A percentile compares a stretch with the other conserved stretches of the same genome.
phyloP scores from a whole-genome alignment of 192 early-diverging fungal genomes.

The Coemansia sp. region DNA sequence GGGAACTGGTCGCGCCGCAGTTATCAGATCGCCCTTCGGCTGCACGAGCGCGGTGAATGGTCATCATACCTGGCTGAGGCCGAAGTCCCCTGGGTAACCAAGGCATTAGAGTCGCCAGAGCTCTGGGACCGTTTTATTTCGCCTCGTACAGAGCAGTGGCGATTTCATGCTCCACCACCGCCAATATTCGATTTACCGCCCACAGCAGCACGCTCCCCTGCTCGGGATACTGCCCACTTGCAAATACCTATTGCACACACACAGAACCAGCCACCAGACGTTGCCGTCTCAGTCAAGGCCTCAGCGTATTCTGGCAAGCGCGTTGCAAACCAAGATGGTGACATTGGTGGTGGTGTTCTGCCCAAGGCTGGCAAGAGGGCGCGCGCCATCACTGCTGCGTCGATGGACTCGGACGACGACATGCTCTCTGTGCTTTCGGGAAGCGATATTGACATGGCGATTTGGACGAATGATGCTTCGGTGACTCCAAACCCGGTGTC shows the following conservation, averaged over 20 bases:
- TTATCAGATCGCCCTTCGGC: slow-evolving; percentile 47
- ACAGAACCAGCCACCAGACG: slow-evolving; percentile 9
- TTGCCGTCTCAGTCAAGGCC: background rate
- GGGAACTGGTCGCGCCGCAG: slow-evolving; percentile 40
- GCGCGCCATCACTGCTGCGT: slow-evolving; percentile 6
- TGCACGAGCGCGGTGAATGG: slow-evolving; percentile 43
- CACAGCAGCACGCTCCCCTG: background rate
- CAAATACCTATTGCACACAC: background rate
- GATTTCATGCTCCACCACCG: slow-evolving; percentile 29
- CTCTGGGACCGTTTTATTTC: slow-evolving; percentile 56
- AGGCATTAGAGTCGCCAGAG: slow-evolving; percentile 41
- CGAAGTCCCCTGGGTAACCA: slow-evolving; percentile 43
- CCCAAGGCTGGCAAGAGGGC: slow-evolving; percentile 23
- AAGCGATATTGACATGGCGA: slow-evolving; percentile 48
- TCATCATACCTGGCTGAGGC: slow-evolving; percentile 27
- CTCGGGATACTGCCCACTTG: background rate
- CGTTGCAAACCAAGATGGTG: slow-evolving; percentile 11
- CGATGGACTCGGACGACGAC: slow-evolving; percentile 39
- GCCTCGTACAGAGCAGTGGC: slow-evolving; percentile 52
- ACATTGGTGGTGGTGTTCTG: slow-evolving; percentile 3
- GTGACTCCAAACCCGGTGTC: slow-evolving; percentile 25
- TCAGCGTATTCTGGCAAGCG: slow-evolving; percentile 21
- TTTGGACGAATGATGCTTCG: slow-evolving; percentile 37
- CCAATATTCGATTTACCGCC: slow-evolving; percentile 27
- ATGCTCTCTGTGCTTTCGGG: slow-evolving; percentile 43